Percentiles rank a stretch among this genome's conserved stretches.
Conservation (phyloP, 441 rosid species). For the Croton laevigatus region DNA sequence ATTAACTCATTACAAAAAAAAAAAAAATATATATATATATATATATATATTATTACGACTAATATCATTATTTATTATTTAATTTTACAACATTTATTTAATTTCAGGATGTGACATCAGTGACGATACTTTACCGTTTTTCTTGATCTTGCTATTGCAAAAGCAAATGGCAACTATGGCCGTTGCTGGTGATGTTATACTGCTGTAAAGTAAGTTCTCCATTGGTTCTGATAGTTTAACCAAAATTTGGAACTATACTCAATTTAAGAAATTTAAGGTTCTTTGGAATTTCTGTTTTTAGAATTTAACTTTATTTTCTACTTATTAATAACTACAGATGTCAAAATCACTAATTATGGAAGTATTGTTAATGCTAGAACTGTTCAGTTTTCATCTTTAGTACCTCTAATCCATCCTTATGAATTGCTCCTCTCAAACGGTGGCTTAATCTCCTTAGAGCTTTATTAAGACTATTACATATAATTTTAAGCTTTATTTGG, state of each 20-base stretch:
- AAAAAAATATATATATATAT: too few relatives aligned
- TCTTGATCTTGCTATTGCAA: constrained; percentile 51
- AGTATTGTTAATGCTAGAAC: constrained; percentile 42
- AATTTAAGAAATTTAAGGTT: neutral
- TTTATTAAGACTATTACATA: neutral
- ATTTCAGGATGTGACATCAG: too few relatives aligned
- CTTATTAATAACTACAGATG: constrained; percentile 32
- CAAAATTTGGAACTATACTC: neutral
- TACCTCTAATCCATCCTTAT: constrained; percentile 32
- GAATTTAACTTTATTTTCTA: neutral
- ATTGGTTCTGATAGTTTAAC: neutral
- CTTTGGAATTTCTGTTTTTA: too few relatives aligned
- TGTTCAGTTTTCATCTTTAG: constrained; percentile 41
- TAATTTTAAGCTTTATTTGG: neutral
- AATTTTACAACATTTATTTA: too few relatives aligned
- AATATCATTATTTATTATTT: too few relatives aligned
- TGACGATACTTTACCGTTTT: constrained; percentile 46
- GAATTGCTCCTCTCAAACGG: constrained; percentile 39
- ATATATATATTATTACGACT: too few relatives aligned
- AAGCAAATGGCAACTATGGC: constrained; percentile 37
- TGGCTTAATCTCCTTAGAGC: constrained; percentile 1
- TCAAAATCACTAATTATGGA: constrained; percentile 45
- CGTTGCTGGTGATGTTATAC: constrained; percentile 39
- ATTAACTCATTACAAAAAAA: too few relatives aligned
- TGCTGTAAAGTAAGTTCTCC: constrained; percentile 36